Evolutionary conservation across 495 filamentous ascomycete genomes (phyloP).

Genomic region (Neurospora terricola): DNA sequence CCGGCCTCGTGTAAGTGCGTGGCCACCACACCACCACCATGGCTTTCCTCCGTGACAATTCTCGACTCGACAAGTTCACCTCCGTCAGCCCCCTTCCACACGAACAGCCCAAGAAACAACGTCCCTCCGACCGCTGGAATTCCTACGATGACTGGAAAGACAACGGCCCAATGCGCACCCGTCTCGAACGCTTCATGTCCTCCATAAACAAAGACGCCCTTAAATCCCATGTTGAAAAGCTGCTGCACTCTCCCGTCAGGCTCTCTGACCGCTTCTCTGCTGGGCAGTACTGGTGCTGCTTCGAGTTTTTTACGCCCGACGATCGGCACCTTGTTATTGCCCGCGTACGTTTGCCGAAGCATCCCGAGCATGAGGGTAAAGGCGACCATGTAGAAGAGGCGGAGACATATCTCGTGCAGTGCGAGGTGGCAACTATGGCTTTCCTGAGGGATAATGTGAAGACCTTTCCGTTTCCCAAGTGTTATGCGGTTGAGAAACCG

Average conservation of each 20-base stretch:
- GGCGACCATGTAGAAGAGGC: background rate
- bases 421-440: conserved; percentile 19
- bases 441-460: conserved; percentile 10
- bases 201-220: conserved; percentile 16
- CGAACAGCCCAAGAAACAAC: background rate
- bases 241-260: conserved; percentile 9
- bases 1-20: background rate
- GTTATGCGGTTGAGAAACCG: conserved; percentile 16
- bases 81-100: background rate
- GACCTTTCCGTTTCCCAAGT: conserved; percentile 5
- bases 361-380: conserved; percentile 12
- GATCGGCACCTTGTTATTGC: conserved; percentile 12
- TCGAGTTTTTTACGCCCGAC: conserved; percentile 16
- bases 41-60: background rate
- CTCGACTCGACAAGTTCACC: background rate
- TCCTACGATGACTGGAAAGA: conserved; percentile 19
- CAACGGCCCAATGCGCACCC: conserved; percentile 19
- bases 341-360: conserved; percentile 15
- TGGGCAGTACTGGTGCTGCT: conserved; percentile 23
- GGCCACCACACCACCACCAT: background rate
- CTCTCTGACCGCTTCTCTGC: conserved; percentile 25
- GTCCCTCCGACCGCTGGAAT: conserved; percentile 18
- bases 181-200: conserved; percentile 13
- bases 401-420: conserved; percentile 15
- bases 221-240: conserved; percentile 7